Evolutionary conservation across 2,329 filamentous ascomycete genomes (phyloP).

Genomic region (Fusarium haematococcum): DNA sequence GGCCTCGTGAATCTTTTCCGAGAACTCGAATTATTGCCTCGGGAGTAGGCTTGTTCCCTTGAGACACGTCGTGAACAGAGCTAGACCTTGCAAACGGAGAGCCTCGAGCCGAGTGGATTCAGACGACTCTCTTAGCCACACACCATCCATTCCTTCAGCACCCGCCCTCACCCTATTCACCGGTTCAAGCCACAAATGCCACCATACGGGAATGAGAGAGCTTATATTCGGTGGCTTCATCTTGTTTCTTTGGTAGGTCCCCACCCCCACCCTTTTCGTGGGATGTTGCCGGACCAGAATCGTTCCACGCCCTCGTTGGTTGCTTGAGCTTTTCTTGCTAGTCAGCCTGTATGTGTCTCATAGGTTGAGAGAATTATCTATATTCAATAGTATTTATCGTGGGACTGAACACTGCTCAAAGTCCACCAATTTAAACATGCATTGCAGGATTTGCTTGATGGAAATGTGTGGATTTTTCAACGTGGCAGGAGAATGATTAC

Average conservation of each 20-base stretch:
- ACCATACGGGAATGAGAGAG: not conserved
- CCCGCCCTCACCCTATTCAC: not conserved
- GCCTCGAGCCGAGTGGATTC: not conserved
- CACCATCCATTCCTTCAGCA: not conserved
- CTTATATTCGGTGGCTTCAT: not conserved
- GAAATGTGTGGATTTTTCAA: not conserved
- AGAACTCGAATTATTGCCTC: not conserved
- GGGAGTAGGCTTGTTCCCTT: not conserved
- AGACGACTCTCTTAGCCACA: not conserved
- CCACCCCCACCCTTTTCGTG: not conserved
- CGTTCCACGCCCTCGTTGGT: not conserved
- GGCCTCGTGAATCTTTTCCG: not conserved
- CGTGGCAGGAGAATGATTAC: not conserved
- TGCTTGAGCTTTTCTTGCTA: not conserved
- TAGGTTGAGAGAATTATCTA: not conserved
- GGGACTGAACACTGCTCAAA: not conserved
- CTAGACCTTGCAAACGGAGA: not conserved
- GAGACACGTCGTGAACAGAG: not conserved
- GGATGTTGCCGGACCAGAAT: not conserved
- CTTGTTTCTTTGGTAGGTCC: not conserved
- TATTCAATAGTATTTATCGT: not conserved
- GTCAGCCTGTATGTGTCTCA: not conserved
- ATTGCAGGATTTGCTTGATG: not conserved
- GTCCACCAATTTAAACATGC: not conserved
- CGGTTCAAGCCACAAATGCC: not conserved